Evolutionary conservation across 805 yeast genomes (phyloP).

Genomic region (Priceomyces castillae): DNA sequence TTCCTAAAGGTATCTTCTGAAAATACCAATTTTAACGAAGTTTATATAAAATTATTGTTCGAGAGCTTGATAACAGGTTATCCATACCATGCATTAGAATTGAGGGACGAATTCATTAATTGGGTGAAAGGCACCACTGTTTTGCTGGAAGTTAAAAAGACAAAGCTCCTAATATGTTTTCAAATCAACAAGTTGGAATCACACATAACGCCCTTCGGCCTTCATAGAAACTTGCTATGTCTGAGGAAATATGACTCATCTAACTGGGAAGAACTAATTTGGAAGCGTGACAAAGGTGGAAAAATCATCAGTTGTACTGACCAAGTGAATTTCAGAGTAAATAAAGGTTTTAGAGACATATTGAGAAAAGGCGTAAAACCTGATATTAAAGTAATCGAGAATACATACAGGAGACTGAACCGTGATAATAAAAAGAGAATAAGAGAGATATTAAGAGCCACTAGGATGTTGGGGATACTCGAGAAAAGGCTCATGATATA

Average conservation of each 20-base stretch:
- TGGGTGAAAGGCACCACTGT: constrained; percentile 12
- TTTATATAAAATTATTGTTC: constrained; percentile 23
- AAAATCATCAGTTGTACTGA: constrained; percentile 14
- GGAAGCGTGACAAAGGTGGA: constrained; percentile 13
- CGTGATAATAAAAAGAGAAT: constrained; percentile 21
- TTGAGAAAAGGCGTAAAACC: constrained; percentile 37
- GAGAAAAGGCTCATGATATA: constrained; percentile 16
- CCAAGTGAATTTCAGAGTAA: constrained; percentile 29
- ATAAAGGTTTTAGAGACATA: constrained; percentile 32
- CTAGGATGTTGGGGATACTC: constrained; percentile 12
- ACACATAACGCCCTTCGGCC: constrained; percentile 24
- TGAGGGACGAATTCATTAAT: constrained; percentile 13
- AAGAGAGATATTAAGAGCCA: constrained; percentile 18
- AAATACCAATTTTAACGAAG: constrained; percentile 19
- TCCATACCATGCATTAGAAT: constrained; percentile 29
- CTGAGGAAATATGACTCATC: constrained; percentile 23
- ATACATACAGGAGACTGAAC: constrained; percentile 29
- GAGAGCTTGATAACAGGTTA: constrained; percentile 32
- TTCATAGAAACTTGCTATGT: constrained; percentile 13
- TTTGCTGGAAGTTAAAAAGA: constrained; percentile 12
- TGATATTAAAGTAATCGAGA: constrained; percentile 28
- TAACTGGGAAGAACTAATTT: constrained; percentile 22
- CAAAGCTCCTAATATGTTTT: constrained; percentile 12
- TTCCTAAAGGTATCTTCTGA: constrained; percentile 17
- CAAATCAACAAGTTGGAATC: constrained; percentile 21